Evolutionary conservation across 2,329 filamentous ascomycete genomes (phyloP).

Genomic region (Trichoderma koningii): DNA sequence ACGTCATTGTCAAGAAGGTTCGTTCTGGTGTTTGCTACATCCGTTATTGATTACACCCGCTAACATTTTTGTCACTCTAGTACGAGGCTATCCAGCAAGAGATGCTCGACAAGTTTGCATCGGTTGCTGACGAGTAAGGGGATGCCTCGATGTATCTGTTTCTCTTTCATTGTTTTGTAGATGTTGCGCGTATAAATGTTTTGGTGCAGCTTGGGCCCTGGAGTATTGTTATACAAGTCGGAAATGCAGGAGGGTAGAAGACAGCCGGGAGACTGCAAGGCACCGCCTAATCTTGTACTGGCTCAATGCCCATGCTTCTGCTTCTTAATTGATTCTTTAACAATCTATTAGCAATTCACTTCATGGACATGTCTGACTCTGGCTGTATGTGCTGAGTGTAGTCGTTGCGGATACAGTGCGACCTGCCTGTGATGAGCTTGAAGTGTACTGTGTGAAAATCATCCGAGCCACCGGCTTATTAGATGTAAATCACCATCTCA

Average conservation of each 20-base stretch:
- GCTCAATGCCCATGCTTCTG: slow-evolving; percentile 30
- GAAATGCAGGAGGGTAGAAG: slow-evolving; percentile 30
- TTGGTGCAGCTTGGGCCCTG: slow-evolving; percentile 33
- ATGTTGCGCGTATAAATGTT: slow-evolving; percentile 27
- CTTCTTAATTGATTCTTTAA: slow-evolving; percentile 16
- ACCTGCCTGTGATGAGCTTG: too few species aligned
- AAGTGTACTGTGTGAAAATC: slow-evolving; percentile 27
- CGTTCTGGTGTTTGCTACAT: slow-evolving; percentile 34
- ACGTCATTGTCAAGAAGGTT: slow-evolving; percentile 81
- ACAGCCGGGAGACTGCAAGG: slow-evolving; percentile 28
- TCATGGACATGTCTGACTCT: too few species aligned
- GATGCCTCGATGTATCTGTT: neutral
- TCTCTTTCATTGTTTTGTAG: slow-evolving; percentile 25
- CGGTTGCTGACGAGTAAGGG: slow-evolving; percentile 87
- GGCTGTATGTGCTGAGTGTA: neutral
- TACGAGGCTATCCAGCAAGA: slow-evolving; percentile 89
- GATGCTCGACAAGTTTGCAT: slow-evolving; percentile 97
- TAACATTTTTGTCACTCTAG: slow-evolving; percentile 56
- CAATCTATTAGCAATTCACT: neutral
- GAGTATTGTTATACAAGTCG: slow-evolving; percentile 29
- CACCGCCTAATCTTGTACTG: slow-evolving; percentile 37
- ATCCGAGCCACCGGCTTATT: neutral
- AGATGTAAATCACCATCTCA: slow-evolving; percentile 1
- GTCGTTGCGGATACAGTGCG: neutral
- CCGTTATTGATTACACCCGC: neutral